These are phyloP conservation scores for Fusarium dimerum DNA, from an alignment of 2,329 filamentous ascomycete genomes.

Conservation along the genomic window DNA sequence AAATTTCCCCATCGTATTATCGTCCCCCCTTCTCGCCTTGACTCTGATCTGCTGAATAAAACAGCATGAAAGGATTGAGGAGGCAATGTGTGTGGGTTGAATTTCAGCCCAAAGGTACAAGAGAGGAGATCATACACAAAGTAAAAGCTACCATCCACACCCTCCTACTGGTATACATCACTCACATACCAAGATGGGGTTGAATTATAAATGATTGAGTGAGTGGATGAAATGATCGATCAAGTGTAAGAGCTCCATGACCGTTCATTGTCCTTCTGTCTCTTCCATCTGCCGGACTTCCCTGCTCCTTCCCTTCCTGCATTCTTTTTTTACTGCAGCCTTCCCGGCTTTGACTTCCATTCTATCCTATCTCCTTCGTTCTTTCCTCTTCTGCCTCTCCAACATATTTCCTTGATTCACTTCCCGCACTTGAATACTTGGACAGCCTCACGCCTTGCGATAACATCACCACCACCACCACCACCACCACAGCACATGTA, in stretches of 20 bases:
- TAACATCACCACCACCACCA: neutral
- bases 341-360: slow-evolving; percentile 15
- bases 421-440: slow-evolving; percentile 7
- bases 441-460: slow-evolving; percentile 4
- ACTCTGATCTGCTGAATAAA: neutral
- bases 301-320: slow-evolving; percentile 4
- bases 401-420: slow-evolving; percentile 1
- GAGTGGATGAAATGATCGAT: neutral
- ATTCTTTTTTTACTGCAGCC: slow-evolving; percentile 17
- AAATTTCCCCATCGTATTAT: neutral
- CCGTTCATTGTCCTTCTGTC: slow-evolving; percentile 12
- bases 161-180: too few relatives aligned
- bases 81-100: neutral
- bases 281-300: slow-evolving; percentile 26
- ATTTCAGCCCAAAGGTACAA: slow-evolving; percentile 7
- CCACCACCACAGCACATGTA: slow-evolving; percentile 15
- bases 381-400: slow-evolving; percentile 10
- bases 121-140: too few relatives aligned
- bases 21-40: slow-evolving; percentile 1
- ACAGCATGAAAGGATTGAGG: neutral
- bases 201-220: neutral
- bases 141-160: too few relatives aligned
- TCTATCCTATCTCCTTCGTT: slow-evolving; percentile 24
- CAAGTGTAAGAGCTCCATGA: neutral
- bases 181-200: slow-evolving; percentile 4